Evolutionary conservation across 2,329 filamentous ascomycete species (phyloP).

Genomic region (Plenodomus tracheiphilus): DNA sequence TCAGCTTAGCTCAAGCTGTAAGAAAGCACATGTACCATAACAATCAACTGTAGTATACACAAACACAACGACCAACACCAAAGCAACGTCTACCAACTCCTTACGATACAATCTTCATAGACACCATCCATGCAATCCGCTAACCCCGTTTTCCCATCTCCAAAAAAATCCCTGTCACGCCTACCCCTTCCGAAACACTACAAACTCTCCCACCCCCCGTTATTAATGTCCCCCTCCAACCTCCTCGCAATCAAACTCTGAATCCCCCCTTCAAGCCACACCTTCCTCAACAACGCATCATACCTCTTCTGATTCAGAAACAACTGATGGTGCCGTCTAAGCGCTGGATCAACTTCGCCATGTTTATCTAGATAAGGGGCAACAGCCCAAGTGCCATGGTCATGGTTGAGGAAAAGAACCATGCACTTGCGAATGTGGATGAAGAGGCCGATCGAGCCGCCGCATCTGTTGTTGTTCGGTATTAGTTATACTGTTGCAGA

Average conservation of each 20-base stretch:
- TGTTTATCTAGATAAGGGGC: conserved; percentile 96
- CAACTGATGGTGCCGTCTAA: conserved; percentile 81
- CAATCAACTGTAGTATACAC: too few species aligned
- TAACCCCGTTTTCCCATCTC: too few species aligned
- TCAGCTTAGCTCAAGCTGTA: too few species aligned
- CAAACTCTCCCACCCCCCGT: conserved; percentile 88
- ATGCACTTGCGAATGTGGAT: conserved; percentile 97
- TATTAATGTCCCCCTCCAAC: conserved; percentile 94
- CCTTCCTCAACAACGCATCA: conserved; percentile 80
- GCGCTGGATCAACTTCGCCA: conserved; percentile 90
- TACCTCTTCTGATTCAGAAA: conserved; percentile 94
- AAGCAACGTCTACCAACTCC: too few species aligned
- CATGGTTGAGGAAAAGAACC: conserved; percentile 81
- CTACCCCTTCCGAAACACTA: conserved; percentile 18
- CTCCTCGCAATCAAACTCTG: conserved; percentile 88
- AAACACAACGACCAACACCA: too few species aligned
- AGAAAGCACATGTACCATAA: too few species aligned
- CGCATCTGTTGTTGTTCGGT: conserved; percentile 63
- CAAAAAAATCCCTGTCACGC: too few species aligned
- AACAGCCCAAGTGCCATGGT: conserved; percentile 79
- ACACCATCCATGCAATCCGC: too few species aligned
- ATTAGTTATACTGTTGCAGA: conserved; percentile 5
- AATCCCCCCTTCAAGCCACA: conserved; percentile 85
- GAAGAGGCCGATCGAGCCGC: conserved; percentile 87
- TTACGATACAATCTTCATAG: too few species aligned